Evolutionary conservation across 2,329 filamentous ascomycete genomes (phyloP).

Genomic region (Zymoseptoria pseudotritici): DNA sequence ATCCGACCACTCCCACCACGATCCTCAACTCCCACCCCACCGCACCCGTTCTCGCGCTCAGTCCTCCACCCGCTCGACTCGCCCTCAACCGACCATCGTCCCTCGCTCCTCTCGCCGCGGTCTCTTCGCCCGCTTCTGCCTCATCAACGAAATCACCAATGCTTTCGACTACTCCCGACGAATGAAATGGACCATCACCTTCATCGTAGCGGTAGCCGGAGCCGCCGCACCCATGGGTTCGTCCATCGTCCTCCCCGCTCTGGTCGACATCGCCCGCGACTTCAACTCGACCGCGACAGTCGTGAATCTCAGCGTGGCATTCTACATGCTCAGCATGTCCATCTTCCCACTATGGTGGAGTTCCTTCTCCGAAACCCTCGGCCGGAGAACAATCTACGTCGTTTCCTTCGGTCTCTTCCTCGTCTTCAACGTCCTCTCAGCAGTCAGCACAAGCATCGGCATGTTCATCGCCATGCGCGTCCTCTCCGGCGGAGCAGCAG

Average conservation of each 20-base stretch:
- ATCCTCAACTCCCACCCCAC: conserved; percentile 23
- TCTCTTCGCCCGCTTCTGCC: conserved; percentile 59
- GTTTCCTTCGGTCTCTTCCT: conserved; percentile 65
- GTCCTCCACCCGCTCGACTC: conserved; percentile 21
- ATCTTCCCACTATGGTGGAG: conserved; percentile 87
- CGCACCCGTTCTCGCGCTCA: conserved; percentile 19
- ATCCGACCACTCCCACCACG: conserved; percentile 17
- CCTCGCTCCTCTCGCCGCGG: conserved; percentile 57
- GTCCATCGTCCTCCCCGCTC: conserved; percentile 70
- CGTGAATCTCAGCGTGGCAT: conserved; percentile 66
- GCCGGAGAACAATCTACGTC: conserved; percentile 72
- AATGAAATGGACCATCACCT: conserved; percentile 80
- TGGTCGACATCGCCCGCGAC: conserved; percentile 55
- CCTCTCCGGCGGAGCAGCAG: conserved; percentile 66
- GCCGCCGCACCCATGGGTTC: conserved; percentile 76
- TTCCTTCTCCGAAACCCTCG: conserved; percentile 64
- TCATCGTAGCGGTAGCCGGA: conserved; percentile 68
- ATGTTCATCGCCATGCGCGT: conserved; percentile 75
- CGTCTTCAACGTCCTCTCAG: conserved; percentile 62
- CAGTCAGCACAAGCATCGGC: conserved; percentile 59
- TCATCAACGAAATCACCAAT: conserved; percentile 72
- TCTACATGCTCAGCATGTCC: conserved; percentile 74
- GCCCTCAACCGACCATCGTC: conserved; percentile 36
- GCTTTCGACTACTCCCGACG: conserved; percentile 64
- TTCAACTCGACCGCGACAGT: conserved; percentile 57